phyloP scores from a whole-genome alignment of 495 filamentous ascomycete genomes.

The Paragyromitra xinjiangensis region DNA sequence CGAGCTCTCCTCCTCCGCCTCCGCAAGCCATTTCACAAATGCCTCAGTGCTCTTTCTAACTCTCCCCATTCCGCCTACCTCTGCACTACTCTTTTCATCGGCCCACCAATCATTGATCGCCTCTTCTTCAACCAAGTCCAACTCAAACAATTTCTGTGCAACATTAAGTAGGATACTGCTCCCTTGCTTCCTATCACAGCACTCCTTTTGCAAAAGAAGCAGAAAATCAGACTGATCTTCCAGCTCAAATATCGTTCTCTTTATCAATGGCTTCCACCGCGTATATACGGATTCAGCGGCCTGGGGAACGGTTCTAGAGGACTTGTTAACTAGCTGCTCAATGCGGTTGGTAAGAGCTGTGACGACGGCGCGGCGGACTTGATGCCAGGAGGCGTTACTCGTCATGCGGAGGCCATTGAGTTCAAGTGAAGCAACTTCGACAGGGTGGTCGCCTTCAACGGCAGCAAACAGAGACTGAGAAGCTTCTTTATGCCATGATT shows the following conservation, averaged over 20 bases:
- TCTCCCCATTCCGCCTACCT: conserved; percentile 70
- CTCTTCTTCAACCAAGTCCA: conserved; percentile 89
- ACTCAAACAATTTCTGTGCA: conserved; percentile 80
- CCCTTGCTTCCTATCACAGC: conserved; percentile 67
- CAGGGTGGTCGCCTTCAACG: conserved; percentile 73
- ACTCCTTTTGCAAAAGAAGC: conserved; percentile 80
- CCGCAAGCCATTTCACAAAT: conserved; percentile 85
- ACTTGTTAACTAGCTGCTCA: conserved; percentile 70
- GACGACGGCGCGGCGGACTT: conserved; percentile 85
- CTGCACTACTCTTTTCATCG: conserved; percentile 68
- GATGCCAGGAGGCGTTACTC: conserved; percentile 84
- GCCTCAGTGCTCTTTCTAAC: conserved; percentile 77
- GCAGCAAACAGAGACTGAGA: conserved; percentile 83
- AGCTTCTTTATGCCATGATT: conserved; percentile 86
- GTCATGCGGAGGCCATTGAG: conserved; percentile 88
- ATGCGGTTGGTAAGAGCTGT: conserved; percentile 85
- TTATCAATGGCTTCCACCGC: conserved; percentile 64
- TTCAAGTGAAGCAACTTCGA: conserved; percentile 88
- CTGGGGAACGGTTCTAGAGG: conserved; percentile 62
- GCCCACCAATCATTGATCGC: conserved; percentile 89
- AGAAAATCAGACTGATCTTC: conserved; percentile 85
- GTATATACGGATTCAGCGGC: conserved; percentile 62
- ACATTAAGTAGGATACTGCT: conserved; percentile 73
- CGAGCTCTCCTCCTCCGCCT: conserved; percentile 80
- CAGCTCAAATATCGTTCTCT: conserved; percentile 64